Conservation (phyloP, 768 basidiomycete species). For the Podaxis sp. region DNA sequence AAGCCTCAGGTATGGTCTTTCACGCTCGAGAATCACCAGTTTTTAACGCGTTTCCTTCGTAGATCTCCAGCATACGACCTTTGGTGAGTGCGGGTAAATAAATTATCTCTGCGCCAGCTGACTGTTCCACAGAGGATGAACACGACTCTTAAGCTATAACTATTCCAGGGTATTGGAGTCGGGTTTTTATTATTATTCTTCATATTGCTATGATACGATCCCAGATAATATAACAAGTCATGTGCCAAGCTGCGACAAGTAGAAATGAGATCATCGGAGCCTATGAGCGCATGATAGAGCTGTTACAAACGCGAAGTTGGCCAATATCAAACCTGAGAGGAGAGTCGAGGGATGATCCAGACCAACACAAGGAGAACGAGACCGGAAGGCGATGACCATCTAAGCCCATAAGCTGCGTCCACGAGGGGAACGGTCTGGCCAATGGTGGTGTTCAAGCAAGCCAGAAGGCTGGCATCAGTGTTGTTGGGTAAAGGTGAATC, state of each 20-base stretch:
- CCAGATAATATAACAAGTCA: neutral
- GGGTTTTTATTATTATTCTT: neutral
- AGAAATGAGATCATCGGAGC: too few relatives aligned
- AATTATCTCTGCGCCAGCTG: neutral
- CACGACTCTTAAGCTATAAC: neutral
- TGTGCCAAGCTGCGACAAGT: neutral
- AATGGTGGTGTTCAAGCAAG: constrained; percentile 65
- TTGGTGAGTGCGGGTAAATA: neutral
- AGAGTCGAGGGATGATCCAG: constrained; percentile 24
- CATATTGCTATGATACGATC: neutral
- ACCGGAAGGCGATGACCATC: constrained; percentile 19
- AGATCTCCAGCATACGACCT: constrained; percentile 1
- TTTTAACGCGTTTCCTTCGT: neutral
- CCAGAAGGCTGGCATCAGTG: constrained; percentile 48
- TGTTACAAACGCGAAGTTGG: neutral
- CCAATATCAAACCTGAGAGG: constrained; percentile 17
- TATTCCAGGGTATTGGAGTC: neutral
- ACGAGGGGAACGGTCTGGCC: constrained; percentile 58
- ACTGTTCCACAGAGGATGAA: neutral
- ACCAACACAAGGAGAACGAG: constrained; percentile 22
- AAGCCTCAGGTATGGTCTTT: neutral
- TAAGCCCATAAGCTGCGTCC: constrained; percentile 28
- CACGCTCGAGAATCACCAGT: neutral
- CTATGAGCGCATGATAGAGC: neutral
- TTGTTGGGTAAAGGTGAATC: constrained; percentile 51